A percentile compares a stretch with the other conserved stretches of the same genome.
Evolutionary conservation across 805 yeast genomes (phyloP).

Genomic region (Metschnikowia colocasiae): DNA sequence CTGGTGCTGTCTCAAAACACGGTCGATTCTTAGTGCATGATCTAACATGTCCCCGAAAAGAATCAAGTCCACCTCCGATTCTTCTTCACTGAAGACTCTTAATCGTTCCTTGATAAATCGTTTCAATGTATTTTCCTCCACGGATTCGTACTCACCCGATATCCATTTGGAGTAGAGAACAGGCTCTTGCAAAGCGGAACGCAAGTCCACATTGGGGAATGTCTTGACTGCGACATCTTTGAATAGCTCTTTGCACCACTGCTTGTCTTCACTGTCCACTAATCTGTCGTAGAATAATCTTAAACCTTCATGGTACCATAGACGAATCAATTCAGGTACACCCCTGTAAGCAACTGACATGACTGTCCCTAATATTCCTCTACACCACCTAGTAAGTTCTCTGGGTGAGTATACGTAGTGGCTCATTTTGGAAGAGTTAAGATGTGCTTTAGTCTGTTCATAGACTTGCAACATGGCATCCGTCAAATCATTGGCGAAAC

Average conservation of each 20-base stretch:
- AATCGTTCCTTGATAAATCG: constrained; percentile 62
- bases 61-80: constrained; percentile 54
- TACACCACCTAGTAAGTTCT: constrained; percentile 83
- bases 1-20: constrained; percentile 79
- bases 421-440: constrained; percentile 37
- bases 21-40: constrained; percentile 72
- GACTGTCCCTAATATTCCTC: constrained; percentile 62
- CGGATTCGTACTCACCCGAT: constrained; percentile 57
- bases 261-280: constrained; percentile 42
- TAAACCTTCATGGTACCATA: constrained; percentile 81
- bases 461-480: constrained; percentile 67
- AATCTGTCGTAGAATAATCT: constrained; percentile 76
- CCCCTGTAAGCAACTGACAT: constrained; percentile 31
- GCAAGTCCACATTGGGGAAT: constrained; percentile 48
- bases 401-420: constrained; percentile 86
- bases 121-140: constrained; percentile 43
- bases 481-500: constrained; percentile 51
- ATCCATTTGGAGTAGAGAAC: constrained; percentile 75
- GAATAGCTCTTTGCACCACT: constrained; percentile 44
- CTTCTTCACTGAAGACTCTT: constrained; percentile 74
- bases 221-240: constrained; percentile 25
- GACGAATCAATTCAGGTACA: constrained; percentile 44
- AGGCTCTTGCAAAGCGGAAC: constrained; percentile 42
- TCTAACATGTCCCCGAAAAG: constrained; percentile 69
- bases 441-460: constrained; percentile 35